Evolutionary conservation across 1,139 yeast genomes (phyloP).

Genomic region (Lipomyces yarrowii): DNA sequence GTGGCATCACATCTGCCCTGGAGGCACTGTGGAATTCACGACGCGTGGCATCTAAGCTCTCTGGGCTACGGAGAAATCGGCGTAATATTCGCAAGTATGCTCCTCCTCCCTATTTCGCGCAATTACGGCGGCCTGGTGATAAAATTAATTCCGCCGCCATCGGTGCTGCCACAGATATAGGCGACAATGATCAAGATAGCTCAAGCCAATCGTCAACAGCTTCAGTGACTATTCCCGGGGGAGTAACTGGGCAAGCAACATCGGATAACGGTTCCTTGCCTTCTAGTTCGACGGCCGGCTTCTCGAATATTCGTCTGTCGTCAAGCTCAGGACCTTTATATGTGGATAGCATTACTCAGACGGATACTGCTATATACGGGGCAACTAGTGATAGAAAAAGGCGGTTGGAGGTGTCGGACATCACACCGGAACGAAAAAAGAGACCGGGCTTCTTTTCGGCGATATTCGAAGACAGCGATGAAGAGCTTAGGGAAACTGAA

Average conservation of each 20-base stretch:
- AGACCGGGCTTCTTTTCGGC: constrained; percentile 41
- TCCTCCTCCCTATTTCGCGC: constrained; percentile 10
- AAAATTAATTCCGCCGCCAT: background rate
- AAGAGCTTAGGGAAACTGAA: background rate
- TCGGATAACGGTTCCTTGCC: background rate
- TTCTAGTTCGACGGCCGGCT: background rate
- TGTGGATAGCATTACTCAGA: constrained; percentile 25
- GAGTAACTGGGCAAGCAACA: background rate
- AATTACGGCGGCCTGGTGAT: background rate
- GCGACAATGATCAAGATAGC: background rate
- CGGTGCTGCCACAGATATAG: background rate
- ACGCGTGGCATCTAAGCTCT: background rate
- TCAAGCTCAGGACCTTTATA: constrained; percentile 3
- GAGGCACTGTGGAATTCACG: background rate
- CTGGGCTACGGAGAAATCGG: background rate
- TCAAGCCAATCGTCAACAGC: constrained; percentile 1
- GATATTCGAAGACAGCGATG: constrained; percentile 36
- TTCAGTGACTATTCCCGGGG: background rate
- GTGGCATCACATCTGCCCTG: background rate
- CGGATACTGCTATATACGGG: constrained; percentile 3
- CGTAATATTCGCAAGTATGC: constrained; percentile 4
- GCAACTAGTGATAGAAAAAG: constrained; percentile 32
- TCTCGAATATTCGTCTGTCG: background rate
- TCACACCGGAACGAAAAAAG: constrained; percentile 36
- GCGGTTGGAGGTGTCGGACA: constrained; percentile 36